Conservation (phyloP, 2,329 filamentous ascomycete genomes). For the Cyphellophora europaea region DNA sequence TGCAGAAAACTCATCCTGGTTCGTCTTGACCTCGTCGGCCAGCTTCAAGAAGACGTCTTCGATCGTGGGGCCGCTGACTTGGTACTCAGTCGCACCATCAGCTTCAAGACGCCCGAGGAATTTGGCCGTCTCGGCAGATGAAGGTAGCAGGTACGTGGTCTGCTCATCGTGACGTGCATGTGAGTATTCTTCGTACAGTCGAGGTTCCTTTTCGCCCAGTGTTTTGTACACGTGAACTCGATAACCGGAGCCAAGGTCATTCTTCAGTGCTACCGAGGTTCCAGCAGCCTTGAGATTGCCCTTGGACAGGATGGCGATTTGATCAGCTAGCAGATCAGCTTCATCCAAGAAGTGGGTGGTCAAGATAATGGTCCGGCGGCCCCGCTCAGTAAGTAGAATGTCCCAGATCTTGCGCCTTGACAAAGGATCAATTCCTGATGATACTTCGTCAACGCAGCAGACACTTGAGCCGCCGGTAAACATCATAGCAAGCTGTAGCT, state of each 20-base stretch:
- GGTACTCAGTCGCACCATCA: conserved; percentile 62
- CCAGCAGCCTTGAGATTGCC: conserved; percentile 73
- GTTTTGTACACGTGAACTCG: conserved; percentile 64
- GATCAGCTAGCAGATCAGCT: conserved; percentile 79
- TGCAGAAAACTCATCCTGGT: conserved; percentile 8
- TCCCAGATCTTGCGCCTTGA: conserved; percentile 89
- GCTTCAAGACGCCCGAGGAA: conserved; percentile 63
- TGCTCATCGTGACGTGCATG: conserved; percentile 59
- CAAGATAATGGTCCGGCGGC: conserved; percentile 69
- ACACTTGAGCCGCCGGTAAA: conserved; percentile 80
- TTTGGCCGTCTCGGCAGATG: conserved; percentile 60
- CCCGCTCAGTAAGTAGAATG: conserved; percentile 77
- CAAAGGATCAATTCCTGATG: conserved; percentile 76
- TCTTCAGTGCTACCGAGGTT: conserved; percentile 77
- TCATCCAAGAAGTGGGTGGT: conserved; percentile 94
- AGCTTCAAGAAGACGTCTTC: conserved; percentile 87
- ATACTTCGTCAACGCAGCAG: conserved; percentile 87
- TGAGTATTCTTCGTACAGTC: conserved; percentile 45
- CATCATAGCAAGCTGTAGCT: conserved; percentile 91
- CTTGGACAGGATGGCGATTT: conserved; percentile 80
- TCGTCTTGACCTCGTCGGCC: conserved; percentile 58
- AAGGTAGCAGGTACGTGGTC: conserved; percentile 61
- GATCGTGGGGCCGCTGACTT: conserved; percentile 79
- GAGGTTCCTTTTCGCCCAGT: conserved; percentile 29
- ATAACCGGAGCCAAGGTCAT: conserved; percentile 73